phyloP scores from a whole-genome alignment of 73 alveolate species.

The Effrenium voratum region DNA sequence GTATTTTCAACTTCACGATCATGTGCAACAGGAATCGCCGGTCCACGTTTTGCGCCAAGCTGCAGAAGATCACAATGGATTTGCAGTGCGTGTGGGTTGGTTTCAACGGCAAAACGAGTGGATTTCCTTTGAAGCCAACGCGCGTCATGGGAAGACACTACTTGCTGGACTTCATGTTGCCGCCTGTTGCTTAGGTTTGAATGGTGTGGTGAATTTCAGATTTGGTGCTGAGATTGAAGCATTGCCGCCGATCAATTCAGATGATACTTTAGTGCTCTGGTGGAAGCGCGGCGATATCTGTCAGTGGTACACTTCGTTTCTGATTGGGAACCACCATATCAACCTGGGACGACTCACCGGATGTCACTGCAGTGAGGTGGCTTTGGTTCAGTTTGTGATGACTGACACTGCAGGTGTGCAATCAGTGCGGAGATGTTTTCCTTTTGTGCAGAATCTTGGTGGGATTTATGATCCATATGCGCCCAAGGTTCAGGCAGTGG shows the following conservation, averaged over 20 bases:
- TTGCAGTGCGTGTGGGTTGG: slow-evolving; percentile 10
- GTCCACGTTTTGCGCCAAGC: neutral
- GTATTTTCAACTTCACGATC: neutral
- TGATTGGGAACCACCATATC: neutral
- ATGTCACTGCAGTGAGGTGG: no score
- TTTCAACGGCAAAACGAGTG: neutral
- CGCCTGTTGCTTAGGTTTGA: neutral
- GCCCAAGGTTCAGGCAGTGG: neutral
- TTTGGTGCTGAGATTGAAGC: neutral
- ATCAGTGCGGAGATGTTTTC: neutral
- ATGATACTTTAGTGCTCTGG: neutral
- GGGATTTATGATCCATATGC: neutral
- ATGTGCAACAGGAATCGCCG: neutral
- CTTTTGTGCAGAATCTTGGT: neutral
- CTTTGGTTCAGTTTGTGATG: neutral
- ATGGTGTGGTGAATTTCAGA: neutral
- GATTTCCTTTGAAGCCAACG: slow-evolving; percentile 19
- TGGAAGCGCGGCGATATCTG: neutral
- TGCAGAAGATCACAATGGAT: neutral
- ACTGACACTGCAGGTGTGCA: neutral
- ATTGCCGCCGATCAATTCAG: neutral
- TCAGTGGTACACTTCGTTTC: neutral
- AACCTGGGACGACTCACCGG: neutral
- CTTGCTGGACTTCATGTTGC: slow-evolving; percentile 29
- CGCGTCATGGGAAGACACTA: neutral